Conservation (phyloP, 2,329 filamentous ascomycete genomes). For the Fusarium brevicatenulatum region DNA sequence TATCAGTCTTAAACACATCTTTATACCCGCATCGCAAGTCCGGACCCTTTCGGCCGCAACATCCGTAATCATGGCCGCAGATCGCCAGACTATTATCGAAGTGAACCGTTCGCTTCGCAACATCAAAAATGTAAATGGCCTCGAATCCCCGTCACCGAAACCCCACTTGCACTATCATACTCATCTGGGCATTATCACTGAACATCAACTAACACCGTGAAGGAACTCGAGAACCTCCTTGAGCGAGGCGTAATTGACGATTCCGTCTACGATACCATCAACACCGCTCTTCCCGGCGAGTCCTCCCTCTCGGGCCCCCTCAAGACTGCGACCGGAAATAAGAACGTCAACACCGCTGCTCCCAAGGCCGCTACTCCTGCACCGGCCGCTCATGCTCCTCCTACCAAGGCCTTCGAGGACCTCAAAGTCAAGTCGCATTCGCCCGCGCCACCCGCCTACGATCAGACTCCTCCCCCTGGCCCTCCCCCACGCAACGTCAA, state of each 20-base stretch:
- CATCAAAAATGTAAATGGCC: slow-evolving; percentile 77
- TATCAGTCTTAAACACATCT: neutral
- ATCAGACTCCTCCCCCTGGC: slow-evolving; percentile 57
- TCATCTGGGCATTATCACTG: neutral
- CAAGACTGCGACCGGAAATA: slow-evolving; percentile 51
- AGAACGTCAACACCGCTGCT: slow-evolving; percentile 48
- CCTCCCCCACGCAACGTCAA: slow-evolving; percentile 57
- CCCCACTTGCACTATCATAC: neutral
- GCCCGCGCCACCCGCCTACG: slow-evolving; percentile 63
- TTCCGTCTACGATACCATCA: slow-evolving; percentile 78
- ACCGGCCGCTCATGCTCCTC: slow-evolving; percentile 47
- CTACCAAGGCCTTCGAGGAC: slow-evolving; percentile 55
- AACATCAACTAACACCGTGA: slow-evolving; percentile 13
- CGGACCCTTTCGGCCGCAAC: slow-evolving; percentile 17
- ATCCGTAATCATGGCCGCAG: slow-evolving; percentile 55
- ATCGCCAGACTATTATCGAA: slow-evolving; percentile 70
- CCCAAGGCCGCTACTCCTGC: slow-evolving; percentile 43
- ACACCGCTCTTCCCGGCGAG: slow-evolving; percentile 78
- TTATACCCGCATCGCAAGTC: neutral
- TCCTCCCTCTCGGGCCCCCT: slow-evolving; percentile 64
- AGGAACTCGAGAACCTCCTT: slow-evolving; percentile 92
- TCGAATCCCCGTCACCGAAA: neutral
- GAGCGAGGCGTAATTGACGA: slow-evolving; percentile 84
- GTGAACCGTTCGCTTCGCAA: slow-evolving; percentile 86
- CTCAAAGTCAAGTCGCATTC: slow-evolving; percentile 49